Percentiles rank a stretch among this genome's conserved stretches.
phyloP scores from a whole-genome alignment of 2,329 filamentous ascomycete species.

The Pseudogymnoascus sp. region DNA sequence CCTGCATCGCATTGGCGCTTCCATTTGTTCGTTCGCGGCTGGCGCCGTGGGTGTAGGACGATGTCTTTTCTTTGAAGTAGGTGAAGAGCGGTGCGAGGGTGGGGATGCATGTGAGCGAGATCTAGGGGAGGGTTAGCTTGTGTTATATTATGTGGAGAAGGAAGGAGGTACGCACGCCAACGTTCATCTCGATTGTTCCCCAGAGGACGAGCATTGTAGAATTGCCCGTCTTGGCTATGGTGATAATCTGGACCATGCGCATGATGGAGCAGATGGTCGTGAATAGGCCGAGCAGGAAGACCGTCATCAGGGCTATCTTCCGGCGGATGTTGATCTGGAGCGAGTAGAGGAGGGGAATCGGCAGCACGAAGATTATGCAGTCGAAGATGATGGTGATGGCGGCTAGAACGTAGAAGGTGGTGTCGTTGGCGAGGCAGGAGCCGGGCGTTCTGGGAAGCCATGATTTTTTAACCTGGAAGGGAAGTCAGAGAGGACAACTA shows the following conservation, averaged over 20 bases:
- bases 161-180: constrained; percentile 36
- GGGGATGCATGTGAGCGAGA: constrained; percentile 16
- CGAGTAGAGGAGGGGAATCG: constrained; percentile 28
- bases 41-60: constrained; percentile 4
- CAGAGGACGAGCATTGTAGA: constrained; percentile 48
- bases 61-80: constrained; percentile 12
- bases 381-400: constrained; percentile 30
- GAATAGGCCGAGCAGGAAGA: constrained; percentile 45
- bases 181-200: constrained; percentile 49
- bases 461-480: constrained; percentile 18
- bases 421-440: constrained; percentile 28
- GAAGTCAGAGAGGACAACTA: constrained; percentile 42
- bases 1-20: background rate
- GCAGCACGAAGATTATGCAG: constrained; percentile 28
- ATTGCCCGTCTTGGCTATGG: constrained; percentile 44
- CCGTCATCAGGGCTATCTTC: constrained; percentile 27
- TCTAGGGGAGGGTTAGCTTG: constrained; percentile 9
- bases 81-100: constrained; percentile 14
- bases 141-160: background rate
- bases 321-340: constrained; percentile 28
- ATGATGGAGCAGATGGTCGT: constrained; percentile 47
- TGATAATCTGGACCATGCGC: constrained; percentile 42
- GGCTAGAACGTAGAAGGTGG: constrained; percentile 29
- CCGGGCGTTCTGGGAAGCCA: constrained; percentile 26
- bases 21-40: background rate